A percentile compares a stretch with the other conserved stretches of the same genome.
Evolutionary conservation across 1,139 yeast species (phyloP).

Genomic region (Geotrichum macrosporum): DNA sequence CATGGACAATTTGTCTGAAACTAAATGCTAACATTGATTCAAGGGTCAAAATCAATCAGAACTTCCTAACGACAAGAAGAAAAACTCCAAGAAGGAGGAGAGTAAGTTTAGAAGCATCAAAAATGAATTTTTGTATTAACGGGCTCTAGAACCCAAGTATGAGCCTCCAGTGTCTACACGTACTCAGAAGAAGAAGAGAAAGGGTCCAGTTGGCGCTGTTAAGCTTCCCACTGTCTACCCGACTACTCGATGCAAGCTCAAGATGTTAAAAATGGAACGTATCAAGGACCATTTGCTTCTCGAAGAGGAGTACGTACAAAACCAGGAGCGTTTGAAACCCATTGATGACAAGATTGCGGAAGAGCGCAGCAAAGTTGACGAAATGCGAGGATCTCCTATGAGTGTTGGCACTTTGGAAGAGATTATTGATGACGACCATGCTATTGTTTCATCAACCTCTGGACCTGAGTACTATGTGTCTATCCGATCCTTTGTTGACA

Average conservation of each 20-base stretch:
- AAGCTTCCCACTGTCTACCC: conserved; percentile 89
- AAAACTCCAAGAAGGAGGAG: conserved; percentile 54
- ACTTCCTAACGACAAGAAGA: conserved; percentile 64
- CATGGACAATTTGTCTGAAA: background rate
- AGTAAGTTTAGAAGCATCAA: conserved; percentile 27
- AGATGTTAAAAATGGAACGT: conserved; percentile 86
- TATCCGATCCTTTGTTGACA: conserved; percentile 94
- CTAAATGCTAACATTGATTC: conserved; percentile 2
- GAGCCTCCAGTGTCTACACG: conserved; percentile 98
- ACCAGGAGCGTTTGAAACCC: conserved; percentile 92
- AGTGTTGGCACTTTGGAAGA: conserved; percentile 96
- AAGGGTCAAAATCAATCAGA: conserved; percentile 83
- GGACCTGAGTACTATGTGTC: conserved; percentile 98
- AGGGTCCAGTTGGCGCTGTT: conserved; percentile 85
- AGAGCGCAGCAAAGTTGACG: conserved; percentile 92
- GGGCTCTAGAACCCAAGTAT: conserved; percentile 72
- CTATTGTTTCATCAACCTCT: conserved; percentile 91
- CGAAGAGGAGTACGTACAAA: conserved; percentile 94
- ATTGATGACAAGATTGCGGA: conserved; percentile 96
- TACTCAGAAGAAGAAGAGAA: conserved; percentile 72
- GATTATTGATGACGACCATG: conserved; percentile 97
- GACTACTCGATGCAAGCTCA: conserved; percentile 87
- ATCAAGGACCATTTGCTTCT: conserved; percentile 91
- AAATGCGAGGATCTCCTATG: conserved; percentile 94
- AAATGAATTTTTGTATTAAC: conserved; percentile 2